These are phyloP conservation scores for Gnomoniopsis sp. DNA, from an alignment of 2,329 filamentous ascomycete species.

Conservation along the genomic window DNA sequence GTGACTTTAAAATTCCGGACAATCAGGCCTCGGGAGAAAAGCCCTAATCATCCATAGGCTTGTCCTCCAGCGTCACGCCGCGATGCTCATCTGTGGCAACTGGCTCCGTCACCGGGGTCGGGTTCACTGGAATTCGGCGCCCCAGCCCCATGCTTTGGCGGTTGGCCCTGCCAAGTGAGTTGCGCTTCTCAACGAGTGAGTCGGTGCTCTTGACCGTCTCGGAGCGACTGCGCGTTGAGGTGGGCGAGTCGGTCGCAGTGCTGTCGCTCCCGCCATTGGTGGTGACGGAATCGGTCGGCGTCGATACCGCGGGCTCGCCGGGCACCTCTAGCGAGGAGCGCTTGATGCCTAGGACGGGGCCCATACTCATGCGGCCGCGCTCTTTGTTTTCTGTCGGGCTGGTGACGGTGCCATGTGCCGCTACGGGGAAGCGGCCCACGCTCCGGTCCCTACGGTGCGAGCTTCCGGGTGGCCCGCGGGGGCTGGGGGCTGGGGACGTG, in stretches of 20 bases:
- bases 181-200: constrained; percentile 58
- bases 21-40: not conserved
- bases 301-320: constrained; percentile 39
- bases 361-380: constrained; percentile 47
- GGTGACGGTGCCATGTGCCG: constrained; percentile 47
- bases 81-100: constrained; percentile 26
- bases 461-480: constrained; percentile 30
- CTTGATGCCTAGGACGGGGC: constrained; percentile 49
- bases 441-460: constrained; percentile 79
- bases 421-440: constrained; percentile 75
- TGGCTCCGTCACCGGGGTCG: constrained; percentile 28
- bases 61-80: constrained; percentile 69
- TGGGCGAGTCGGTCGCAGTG: constrained; percentile 17
- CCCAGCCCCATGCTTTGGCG: constrained; percentile 53
- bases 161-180: constrained; percentile 57
- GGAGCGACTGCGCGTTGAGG: constrained; percentile 15
- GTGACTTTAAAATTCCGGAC: not conserved
- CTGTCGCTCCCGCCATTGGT: constrained; percentile 20
- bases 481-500: constrained; percentile 66
- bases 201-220: constrained; percentile 20
- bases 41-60: constrained; percentile 70
- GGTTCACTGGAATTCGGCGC: constrained; percentile 41
- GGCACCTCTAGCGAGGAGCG: constrained; percentile 81
- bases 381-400: constrained; percentile 53
- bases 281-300: constrained; percentile 21